Evolutionary conservation across 2,329 filamentous ascomycete species (phyloP).

Genomic region (Pezicula carpinea): DNA sequence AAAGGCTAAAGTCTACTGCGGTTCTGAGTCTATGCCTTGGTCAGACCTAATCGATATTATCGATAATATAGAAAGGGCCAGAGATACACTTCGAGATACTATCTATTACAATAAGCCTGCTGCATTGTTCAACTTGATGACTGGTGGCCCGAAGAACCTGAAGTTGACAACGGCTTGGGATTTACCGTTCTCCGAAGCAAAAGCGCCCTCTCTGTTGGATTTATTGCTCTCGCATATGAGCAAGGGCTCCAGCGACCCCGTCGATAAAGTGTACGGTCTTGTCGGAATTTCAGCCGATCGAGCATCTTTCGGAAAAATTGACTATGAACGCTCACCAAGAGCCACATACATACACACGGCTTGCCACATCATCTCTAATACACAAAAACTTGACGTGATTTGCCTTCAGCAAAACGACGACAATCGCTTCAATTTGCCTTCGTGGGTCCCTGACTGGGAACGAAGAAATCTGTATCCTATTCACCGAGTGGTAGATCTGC

Average conservation of each 20-base stretch:
- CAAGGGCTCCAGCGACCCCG: conserved; percentile 3
- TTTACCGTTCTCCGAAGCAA: not conserved
- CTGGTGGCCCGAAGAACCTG: conserved; percentile 8
- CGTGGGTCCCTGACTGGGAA: conserved; percentile 10
- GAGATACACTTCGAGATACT: not conserved
- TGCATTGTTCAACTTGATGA: conserved; percentile 6
- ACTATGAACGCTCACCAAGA: conserved; percentile 7
- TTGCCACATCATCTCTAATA: conserved; percentile 4
- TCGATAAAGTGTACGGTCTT: conserved; percentile 11
- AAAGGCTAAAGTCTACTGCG: conserved; percentile 6
- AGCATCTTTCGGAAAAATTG: conserved; percentile 5
- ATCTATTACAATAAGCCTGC: conserved; percentile 5
- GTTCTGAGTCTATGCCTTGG: conserved; percentile 8
- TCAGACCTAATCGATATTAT: not conserved
- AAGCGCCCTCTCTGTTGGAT: conserved; percentile 2
- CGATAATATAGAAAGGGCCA: not conserved
- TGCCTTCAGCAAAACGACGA: conserved; percentile 8
- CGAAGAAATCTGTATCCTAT: conserved; percentile 5
- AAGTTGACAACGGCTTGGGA: not conserved
- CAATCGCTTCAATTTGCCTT: conserved; percentile 4
- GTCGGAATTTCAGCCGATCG: conserved; percentile 7
- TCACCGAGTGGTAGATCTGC: conserved; percentile 4
- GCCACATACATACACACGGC: not conserved
- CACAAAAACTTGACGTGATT: not conserved
- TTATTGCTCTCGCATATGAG: conserved; percentile 3